Evolutionary conservation across 2,329 filamentous ascomycete species (phyloP).

Genomic region (Cytospora mali): DNA sequence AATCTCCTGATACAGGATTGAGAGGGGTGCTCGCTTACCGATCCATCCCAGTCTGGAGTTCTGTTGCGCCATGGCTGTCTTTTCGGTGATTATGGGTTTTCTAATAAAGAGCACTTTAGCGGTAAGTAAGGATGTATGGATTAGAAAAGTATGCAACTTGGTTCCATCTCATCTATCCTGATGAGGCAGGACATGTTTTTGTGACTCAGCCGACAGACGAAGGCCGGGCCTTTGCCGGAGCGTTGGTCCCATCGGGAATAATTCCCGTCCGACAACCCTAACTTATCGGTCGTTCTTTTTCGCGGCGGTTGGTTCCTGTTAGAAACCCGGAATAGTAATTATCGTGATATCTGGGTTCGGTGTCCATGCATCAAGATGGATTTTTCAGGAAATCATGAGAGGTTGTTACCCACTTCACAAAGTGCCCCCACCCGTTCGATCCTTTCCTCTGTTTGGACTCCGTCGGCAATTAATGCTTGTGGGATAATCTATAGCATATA

Average conservation of each 20-base stretch:
- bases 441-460: no score
- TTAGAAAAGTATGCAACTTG: not conserved
- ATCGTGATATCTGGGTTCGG: not conserved
- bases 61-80: not conserved
- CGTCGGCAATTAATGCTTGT: no score
- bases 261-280: not conserved
- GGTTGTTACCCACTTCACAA: no score
- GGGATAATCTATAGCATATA: no score
- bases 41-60: constrained; percentile 17
- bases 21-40: not conserved
- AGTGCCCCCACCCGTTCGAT: no score
- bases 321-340: not conserved
- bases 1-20: not conserved
- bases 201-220: not conserved
- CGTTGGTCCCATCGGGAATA: not conserved
- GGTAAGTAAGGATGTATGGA: not conserved
- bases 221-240: not conserved
- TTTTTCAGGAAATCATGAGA: no score
- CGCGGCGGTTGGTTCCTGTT: no score
- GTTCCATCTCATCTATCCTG: not conserved
- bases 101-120: not conserved
- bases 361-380: not conserved
- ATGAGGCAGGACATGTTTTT: not conserved
- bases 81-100: not conserved
- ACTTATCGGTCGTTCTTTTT: no score